Evolutionary conservation across 2,329 filamentous ascomycete genomes (phyloP).

Genomic region (Trichoderma cornu-damae): DNA sequence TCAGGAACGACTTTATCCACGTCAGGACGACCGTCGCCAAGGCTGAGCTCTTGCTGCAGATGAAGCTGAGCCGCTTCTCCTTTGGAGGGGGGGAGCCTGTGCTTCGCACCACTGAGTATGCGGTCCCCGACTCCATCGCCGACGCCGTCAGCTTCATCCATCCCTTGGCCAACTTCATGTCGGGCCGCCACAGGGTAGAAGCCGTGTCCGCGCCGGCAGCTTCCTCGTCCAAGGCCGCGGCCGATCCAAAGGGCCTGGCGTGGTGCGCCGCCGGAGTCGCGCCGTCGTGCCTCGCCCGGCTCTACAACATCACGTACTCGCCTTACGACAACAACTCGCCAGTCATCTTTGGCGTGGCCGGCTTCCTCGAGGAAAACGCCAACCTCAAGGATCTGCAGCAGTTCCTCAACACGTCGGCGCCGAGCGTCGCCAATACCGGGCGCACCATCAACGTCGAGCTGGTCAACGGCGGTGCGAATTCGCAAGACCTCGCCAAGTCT

Average conservation of each 20-base stretch:
- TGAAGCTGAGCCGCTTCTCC: conserved; percentile 39
- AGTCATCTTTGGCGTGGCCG: conserved; percentile 42
- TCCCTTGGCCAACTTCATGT: conserved; percentile 47
- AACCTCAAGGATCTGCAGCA: conserved; percentile 39
- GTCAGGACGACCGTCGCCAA: conserved; percentile 38
- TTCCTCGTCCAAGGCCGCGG: neutral
- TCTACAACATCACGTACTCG: conserved; percentile 44
- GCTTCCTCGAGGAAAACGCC: conserved; percentile 46
- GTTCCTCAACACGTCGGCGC: conserved; percentile 36
- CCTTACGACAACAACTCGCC: conserved; percentile 29
- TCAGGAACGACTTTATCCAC: conserved; percentile 39
- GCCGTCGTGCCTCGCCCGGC: conserved; percentile 39
- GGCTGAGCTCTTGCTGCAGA: conserved; percentile 39
- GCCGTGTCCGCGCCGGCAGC: neutral
- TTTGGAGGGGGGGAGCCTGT: conserved; percentile 36
- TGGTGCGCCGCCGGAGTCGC: conserved; percentile 26
- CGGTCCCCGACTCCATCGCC: conserved; percentile 38
- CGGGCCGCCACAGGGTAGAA: conserved; percentile 33
- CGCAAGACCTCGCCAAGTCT: conserved; percentile 34
- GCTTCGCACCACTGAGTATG: conserved; percentile 42
- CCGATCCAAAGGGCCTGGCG: neutral
- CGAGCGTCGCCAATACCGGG: conserved; percentile 32
- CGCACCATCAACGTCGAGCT: conserved; percentile 39
- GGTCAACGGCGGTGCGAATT: conserved; percentile 43
- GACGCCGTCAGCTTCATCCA: conserved; percentile 43